Base-by-base conservation (phyloP, 805 yeast genomes). In the Suhomyces canberraensis region DNA sequence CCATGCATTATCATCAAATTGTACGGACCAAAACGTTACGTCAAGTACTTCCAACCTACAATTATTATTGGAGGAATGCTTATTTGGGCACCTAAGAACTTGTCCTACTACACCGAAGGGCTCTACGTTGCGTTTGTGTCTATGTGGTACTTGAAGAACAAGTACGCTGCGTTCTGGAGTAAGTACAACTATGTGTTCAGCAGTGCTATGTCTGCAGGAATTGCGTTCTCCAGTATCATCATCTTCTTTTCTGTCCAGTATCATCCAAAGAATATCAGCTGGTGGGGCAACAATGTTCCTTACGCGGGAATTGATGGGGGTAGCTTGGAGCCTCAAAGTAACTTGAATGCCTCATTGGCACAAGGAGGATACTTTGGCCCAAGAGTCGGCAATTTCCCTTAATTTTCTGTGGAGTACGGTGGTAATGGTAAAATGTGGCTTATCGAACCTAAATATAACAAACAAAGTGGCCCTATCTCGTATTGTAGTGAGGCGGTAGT, bases 321-420 rank as follows among this genome's bases (percentile, higher is more conserved):
- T 17, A 15, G 13, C 11, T 9, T 20, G 9, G 65, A 64, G 11
- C 50, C 40, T 29, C 31, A 28, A 19, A 24, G 41, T 7, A 36
- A 39, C 13, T 40, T 47, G 26, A 47, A 51, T 40, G 56, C 51
- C 7, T 42, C 56, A 6, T 36, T 22, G 7, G 59, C 60, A 7
- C 58, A 60, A 1, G 61, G 51, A 21, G 70, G 71, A 1, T 64
- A 62, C 44, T 63, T 66, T 41, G 71, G 71, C 3, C 60, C 58
- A 11, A 48, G 64, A 42, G 28, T 33, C 4, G 64, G 64, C 4
- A 40, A 48, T 31, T 55, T 24, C 20, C 35, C 35, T 33, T 55
- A 34, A 40, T n/a, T n/a, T n/a, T n/a, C n/a, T n/a, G n/a, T n/a
- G n/a, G n/a, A n/a, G n/a, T n/a, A n/a, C n/a, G n/a, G n/a, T n/a